Evolutionary conservation across 441 rosid genomes (phyloP).

Genomic region (Gossypium laxum): DNA sequence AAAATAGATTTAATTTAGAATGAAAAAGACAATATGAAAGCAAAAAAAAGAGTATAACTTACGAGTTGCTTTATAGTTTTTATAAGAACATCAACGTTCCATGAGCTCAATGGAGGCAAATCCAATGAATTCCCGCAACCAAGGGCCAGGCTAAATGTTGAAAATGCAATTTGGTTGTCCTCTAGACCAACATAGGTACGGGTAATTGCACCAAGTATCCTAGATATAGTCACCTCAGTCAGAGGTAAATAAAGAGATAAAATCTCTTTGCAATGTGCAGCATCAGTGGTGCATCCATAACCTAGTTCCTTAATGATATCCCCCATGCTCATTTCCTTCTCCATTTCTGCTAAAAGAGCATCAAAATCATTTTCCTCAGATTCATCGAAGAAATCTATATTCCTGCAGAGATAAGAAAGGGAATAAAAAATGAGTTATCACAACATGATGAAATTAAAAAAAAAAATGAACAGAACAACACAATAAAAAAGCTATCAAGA

Average conservation of each 20-base stretch:
- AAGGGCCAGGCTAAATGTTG: slow-evolving; percentile 69
- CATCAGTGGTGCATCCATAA: slow-evolving; percentile 73
- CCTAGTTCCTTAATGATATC: slow-evolving; percentile 85
- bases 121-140: slow-evolving; percentile 50
- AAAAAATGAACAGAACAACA: not conserved
- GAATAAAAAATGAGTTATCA: not conserved
- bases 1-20: not conserved
- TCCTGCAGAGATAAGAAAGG: slow-evolving; percentile 31
- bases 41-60: slow-evolving; percentile 23
- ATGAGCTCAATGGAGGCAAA: slow-evolving; percentile 45
- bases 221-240: slow-evolving; percentile 64
- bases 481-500: not conserved
- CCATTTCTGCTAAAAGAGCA: slow-evolving; percentile 69
- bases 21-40: not conserved
- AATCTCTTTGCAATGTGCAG: slow-evolving; percentile 61
- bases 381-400: slow-evolving; percentile 36
- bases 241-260: slow-evolving; percentile 63
- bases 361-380: slow-evolving; percentile 60
- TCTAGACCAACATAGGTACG: slow-evolving; percentile 49
- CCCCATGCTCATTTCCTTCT: slow-evolving; percentile 67
- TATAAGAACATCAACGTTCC: slow-evolving; percentile 70
- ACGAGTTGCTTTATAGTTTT: slow-evolving; percentile 74
- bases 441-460: not conserved
- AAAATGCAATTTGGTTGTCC: slow-evolving; percentile 54
- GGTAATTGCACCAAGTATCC: slow-evolving; percentile 52